Evolutionary conservation across 441 rosid species (phyloP), one percentile per base, ranked within the genome.

Genomic region (Gossypium schwendimanii): DNA sequence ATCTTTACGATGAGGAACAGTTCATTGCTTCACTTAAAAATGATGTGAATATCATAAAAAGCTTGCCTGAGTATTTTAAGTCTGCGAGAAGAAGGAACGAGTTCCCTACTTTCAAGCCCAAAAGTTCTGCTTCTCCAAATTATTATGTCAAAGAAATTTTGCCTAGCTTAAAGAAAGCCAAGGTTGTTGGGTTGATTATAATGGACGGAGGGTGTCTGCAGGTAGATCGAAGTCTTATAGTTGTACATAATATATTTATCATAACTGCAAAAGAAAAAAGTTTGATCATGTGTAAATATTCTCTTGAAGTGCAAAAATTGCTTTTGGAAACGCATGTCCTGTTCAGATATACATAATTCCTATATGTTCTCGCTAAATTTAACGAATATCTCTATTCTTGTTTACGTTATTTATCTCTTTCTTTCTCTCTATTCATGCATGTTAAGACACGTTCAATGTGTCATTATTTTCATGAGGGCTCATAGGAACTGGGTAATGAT

Each of bases 121-220:
- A 84, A 86, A 81, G 61, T 81, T 86, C 86, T 66, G 84, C 98
- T 72, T 88, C 99, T 74, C 85, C 94, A 58, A 83, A 78, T 79
- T 93, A 82, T 78, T 95, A 93, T 84, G 78, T 88, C 24, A 83
- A 84, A 76, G 97, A 95, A 76, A 81, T 95, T 73, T 83, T 95
- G 84, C 99, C 97, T 1, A 81, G 78, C 78, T 77, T 95, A 74
- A 88, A 84, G 87, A 88, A 86, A 76, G 81, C 87, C 44, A 82
- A 77, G 82, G 98, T 85, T 75, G 73, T 93, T 75, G 99, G 97
- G 23, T 77, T 96, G 80, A 69, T 93, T 74, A 72, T 96, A 54
- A 75, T 84, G 50, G 89, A 88, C 79, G 98, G 99, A 73, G 98
- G 98, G 77, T 88, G 97, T 82, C 81, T 96, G 80, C 94, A 93